Percentiles rank a stretch among this genome's conserved stretches.
Evolutionary conservation across 305 asterid genomes (phyloP).

Genomic region (Fraxinus albicans): DNA sequence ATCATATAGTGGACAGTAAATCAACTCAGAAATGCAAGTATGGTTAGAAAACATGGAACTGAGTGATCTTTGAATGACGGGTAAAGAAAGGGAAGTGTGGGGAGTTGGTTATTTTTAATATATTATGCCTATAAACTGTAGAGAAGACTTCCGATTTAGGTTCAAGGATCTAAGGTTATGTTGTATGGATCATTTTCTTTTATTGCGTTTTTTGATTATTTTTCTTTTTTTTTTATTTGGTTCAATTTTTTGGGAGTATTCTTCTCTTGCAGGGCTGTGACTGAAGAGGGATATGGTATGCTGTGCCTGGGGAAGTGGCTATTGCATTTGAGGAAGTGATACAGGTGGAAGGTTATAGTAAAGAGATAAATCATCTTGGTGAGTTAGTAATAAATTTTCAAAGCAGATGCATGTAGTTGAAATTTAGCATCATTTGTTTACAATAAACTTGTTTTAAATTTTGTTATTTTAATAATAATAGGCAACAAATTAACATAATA

Average conservation of each 20-base stretch:
- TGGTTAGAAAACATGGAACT: neutral
- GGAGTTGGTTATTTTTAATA: neutral
- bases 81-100: neutral
- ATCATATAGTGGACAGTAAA: neutral
- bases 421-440: slow-evolving; percentile 2
- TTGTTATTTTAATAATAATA: too few relatives aligned
- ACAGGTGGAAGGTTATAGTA: slow-evolving; percentile 86
- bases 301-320: slow-evolving; percentile 32
- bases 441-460: too few relatives aligned
- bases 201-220: neutral
- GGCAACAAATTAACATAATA: too few relatives aligned
- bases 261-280: too few relatives aligned
- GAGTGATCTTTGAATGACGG: neutral
- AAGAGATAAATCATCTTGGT: slow-evolving; percentile 94
- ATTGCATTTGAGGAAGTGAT: slow-evolving; percentile 91
- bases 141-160: neutral
- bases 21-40: neutral
- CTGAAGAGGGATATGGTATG: slow-evolving; percentile 81
- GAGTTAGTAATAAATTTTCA: slow-evolving; percentile 21
- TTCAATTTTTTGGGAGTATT: neutral
- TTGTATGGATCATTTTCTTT: neutral
- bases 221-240: slow-evolving; percentile 55
- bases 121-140: neutral
- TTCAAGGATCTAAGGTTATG: neutral
- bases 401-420: neutral